These are phyloP conservation scores for Fusarium brachygibbosum DNA, from an alignment of 2,329 filamentous ascomycete genomes.

Conservation along the genomic window DNA sequence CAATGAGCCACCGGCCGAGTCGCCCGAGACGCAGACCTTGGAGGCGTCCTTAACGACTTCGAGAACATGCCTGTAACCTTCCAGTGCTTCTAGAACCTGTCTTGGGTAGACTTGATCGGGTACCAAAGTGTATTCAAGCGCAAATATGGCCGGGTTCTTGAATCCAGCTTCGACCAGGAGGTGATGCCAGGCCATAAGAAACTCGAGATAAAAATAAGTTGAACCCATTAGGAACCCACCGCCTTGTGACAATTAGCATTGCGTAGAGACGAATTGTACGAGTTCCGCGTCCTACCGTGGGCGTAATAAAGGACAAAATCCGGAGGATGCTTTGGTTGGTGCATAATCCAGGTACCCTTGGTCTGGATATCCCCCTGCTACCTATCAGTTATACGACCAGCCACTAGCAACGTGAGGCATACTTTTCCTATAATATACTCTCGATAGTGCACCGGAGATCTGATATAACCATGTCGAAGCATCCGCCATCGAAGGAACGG, in stretches of 20 bases:
- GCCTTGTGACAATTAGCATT: slow-evolving; percentile 58
- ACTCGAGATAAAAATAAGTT: slow-evolving; percentile 86
- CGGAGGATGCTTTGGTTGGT: slow-evolving; percentile 70
- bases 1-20: slow-evolving; percentile 83
- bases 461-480: slow-evolving; percentile 76
- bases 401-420: slow-evolving; percentile 3
- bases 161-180: slow-evolving; percentile 76
- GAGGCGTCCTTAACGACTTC: slow-evolving; percentile 69
- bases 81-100: slow-evolving; percentile 77
- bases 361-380: slow-evolving; percentile 57
- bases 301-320: slow-evolving; percentile 87
- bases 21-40: slow-evolving; percentile 78
- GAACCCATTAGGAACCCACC: slow-evolving; percentile 90
- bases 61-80: slow-evolving; percentile 79
- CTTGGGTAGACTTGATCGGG: slow-evolving; percentile 80
- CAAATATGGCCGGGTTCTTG: slow-evolving; percentile 81
- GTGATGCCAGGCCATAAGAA: slow-evolving; percentile 78
- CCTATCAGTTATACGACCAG: slow-evolving; percentile 4
- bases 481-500: slow-evolving; percentile 83
- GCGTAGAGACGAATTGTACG: neutral
- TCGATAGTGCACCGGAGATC: slow-evolving; percentile 73
- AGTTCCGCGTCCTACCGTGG: slow-evolving; percentile 69
- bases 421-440: slow-evolving; percentile 58
- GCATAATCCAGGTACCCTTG: slow-evolving; percentile 77
- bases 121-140: slow-evolving; percentile 84